Conservation (phyloP, 306 rosid species). For the Luffa aegyptiaca region DNA sequence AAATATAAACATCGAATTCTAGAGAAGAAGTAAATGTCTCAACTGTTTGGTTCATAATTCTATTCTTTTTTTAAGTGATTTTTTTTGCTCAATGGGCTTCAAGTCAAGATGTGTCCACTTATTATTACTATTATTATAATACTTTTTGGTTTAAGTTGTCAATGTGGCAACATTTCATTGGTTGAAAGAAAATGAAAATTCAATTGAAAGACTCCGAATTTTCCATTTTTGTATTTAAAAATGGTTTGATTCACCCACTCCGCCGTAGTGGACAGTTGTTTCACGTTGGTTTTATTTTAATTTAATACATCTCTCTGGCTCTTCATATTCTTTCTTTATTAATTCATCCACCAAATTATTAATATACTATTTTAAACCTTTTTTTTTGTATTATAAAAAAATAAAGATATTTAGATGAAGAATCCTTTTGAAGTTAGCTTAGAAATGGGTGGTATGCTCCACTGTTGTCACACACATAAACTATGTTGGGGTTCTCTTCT, state of each 20-base stretch:
- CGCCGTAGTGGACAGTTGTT: neutral
- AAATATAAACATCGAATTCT: too few relatives aligned
- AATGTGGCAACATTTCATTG: neutral
- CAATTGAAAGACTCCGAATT: neutral
- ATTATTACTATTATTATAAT: too few relatives aligned
- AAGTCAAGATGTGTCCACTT: too few relatives aligned
- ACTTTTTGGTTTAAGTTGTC: too few relatives aligned
- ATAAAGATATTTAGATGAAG: neutral
- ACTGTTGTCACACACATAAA: constrained; percentile 2
- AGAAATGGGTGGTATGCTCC: constrained; percentile 9
- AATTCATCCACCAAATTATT: neutral
- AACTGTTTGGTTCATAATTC: too few relatives aligned
- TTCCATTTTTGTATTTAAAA: neutral
- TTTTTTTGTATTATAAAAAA: neutral
- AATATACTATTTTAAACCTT: neutral
- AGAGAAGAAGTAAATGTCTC: too few relatives aligned
- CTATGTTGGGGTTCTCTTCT: constrained; percentile 2
- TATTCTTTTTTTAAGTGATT: too few relatives aligned
- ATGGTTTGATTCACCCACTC: neutral
- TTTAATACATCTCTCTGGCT: neutral
- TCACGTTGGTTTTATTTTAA: neutral
- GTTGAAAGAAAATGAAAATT: neutral
- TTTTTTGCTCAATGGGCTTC: too few relatives aligned
- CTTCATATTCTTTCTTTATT: neutral
- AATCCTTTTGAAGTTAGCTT: neutral